A percentile compares a stretch with the other conserved stretches of the same genome.
Conservation (phyloP, 805 yeast species). For the Wickerhamiella galacta region DNA sequence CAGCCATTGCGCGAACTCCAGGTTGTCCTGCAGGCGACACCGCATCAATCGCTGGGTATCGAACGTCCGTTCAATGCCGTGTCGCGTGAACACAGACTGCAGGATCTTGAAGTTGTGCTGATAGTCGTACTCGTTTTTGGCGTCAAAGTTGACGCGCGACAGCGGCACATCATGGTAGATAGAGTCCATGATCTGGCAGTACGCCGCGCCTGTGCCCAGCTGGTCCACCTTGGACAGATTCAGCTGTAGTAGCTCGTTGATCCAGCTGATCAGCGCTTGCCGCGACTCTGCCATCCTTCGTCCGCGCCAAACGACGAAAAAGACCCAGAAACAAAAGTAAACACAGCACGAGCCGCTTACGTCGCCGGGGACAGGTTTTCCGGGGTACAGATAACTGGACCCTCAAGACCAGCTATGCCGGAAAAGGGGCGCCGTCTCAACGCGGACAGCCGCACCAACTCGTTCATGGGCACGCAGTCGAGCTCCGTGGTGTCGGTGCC, state of each 20-base stretch:
- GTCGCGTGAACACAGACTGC: conserved; percentile 62
- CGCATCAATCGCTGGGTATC: conserved; percentile 71
- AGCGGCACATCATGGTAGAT: conserved; percentile 72
- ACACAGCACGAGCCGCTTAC: too few species aligned
- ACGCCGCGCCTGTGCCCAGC: conserved; percentile 91
- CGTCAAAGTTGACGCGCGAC: conserved; percentile 56
- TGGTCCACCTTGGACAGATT: conserved; percentile 69
- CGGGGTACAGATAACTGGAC: too few species aligned
- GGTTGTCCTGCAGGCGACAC: conserved; percentile 83
- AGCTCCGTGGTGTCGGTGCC: not conserved
- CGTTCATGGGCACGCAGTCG: too few species aligned
- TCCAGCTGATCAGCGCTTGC: conserved; percentile 70
- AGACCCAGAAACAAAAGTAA: too few species aligned
- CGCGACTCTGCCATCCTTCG: conserved; percentile 31
- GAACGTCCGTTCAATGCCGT: conserved; percentile 52
- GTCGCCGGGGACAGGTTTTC: too few species aligned
- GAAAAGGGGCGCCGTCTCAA: not conserved
- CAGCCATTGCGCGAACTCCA: conserved; percentile 89
- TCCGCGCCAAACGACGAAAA: not conserved
- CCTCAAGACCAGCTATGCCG: too few species aligned
- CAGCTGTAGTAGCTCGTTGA: conserved; percentile 52
- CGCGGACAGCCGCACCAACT: not conserved
- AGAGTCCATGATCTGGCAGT: conserved; percentile 81
- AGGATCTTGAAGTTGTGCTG: conserved; percentile 69
- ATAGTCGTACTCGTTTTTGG: conserved; percentile 57